Percentiles rank a stretch among this genome's conserved stretches.
These are phyloP conservation scores for Rhodotorula sp. DNA, from an alignment of 1,284 basidiomycete genomes.

Conservation along the genomic window DNA sequence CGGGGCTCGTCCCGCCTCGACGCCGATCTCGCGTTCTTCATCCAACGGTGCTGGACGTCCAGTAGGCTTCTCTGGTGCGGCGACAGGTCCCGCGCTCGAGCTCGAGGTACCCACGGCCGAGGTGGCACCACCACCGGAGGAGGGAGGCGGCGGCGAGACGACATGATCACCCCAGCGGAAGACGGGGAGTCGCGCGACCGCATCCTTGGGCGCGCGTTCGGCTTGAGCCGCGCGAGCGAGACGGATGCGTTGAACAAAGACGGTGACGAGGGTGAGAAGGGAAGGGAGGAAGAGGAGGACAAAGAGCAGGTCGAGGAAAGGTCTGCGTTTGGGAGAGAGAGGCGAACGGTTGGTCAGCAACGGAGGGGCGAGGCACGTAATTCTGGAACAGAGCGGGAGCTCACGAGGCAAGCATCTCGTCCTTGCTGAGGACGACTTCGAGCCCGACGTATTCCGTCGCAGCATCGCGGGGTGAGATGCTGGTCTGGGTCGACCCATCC, in stretches of 20 bases:
- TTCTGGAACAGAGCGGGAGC: not conserved
- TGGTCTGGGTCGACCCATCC: constrained; percentile 4
- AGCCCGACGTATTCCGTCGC: constrained; percentile 21
- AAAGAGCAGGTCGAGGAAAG: constrained; percentile 56
- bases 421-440: constrained; percentile 40
- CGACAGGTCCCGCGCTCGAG: no score
- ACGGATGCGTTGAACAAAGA: constrained; percentile 74
- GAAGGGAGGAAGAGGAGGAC: constrained; percentile 77
- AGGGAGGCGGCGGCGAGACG: not conserved
- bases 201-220: constrained; percentile 73
- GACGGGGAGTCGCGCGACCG: constrained; percentile 73
- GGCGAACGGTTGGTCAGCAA: no score
- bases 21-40: constrained; percentile 33
- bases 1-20: not conserved
- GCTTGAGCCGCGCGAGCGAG: constrained; percentile 70
- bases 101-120: not conserved
- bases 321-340: constrained; percentile 19
- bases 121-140: not conserved
- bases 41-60: constrained; percentile 2
- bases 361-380: not conserved
- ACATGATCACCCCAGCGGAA: constrained; percentile 67
- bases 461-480: not conserved
- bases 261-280: constrained; percentile 72
- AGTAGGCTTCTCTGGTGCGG: constrained; percentile 59
- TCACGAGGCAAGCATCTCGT: constrained; percentile 42